phyloP scores from a whole-genome alignment of 495 filamentous ascomycete genomes.

The Bathelium albidoporum region DNA sequence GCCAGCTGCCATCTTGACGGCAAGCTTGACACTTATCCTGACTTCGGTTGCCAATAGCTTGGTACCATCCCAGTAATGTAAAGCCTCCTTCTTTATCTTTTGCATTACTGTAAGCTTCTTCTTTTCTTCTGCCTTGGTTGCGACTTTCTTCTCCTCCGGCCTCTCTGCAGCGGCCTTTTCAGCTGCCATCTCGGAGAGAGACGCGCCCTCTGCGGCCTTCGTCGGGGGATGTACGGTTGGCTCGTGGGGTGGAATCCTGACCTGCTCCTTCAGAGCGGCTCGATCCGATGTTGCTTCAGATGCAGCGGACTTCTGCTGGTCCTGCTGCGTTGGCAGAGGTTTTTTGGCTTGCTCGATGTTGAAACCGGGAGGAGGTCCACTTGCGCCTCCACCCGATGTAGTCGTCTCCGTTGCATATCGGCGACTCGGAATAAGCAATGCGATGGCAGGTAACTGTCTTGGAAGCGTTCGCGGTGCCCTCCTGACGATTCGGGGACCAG shows the following conservation, averaged over 20 bases:
- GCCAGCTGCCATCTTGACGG: constrained; percentile 92
- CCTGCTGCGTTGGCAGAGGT: constrained; percentile 47
- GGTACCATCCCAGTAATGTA: constrained; percentile 99
- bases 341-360: constrained; percentile 85
- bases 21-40: constrained; percentile 79
- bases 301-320: constrained; percentile 29
- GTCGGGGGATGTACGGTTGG: constrained; percentile 36
- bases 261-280: constrained; percentile 8
- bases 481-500: constrained; percentile 22
- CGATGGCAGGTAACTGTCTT: constrained; percentile 28
- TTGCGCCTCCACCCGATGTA: constrained; percentile 38
- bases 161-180: constrained; percentile 36
- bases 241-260: constrained; percentile 27
- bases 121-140: constrained; percentile 64
- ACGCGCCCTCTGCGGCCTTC: constrained; percentile 34
- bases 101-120: constrained; percentile 81
- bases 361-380: constrained; percentile 84
- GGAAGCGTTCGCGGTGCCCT: constrained; percentile 19
- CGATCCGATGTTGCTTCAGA: constrained; percentile 13
- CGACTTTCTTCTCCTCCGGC: constrained; percentile 40
- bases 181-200: constrained; percentile 38
- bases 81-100: constrained; percentile 81
- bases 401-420: constrained; percentile 56
- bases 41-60: constrained; percentile 91
- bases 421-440: constrained; percentile 29